A percentile compares a stretch with the other conserved stretches of the same genome.
Evolutionary conservation across 176 grass and related monocot genomes (phyloP).

Genomic region (Hyparrhenia diplandra): DNA sequence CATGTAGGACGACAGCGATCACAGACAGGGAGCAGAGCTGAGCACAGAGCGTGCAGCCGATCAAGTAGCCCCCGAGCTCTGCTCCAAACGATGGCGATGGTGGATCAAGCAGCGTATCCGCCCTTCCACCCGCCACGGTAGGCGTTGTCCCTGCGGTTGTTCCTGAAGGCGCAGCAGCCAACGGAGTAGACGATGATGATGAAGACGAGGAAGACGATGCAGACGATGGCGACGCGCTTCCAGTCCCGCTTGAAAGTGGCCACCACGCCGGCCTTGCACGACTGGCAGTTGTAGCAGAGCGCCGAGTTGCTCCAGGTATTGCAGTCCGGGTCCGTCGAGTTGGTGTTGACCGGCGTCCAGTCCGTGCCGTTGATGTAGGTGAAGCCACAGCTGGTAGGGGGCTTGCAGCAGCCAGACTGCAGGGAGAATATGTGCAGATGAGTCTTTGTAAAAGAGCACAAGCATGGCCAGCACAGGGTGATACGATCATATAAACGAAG

Average conservation of each 20-base stretch:
- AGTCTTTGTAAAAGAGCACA: neutral
- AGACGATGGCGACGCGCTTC: constrained; percentile 61
- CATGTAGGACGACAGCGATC: neutral
- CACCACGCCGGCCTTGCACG: constrained; percentile 79
- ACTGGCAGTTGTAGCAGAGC: constrained; percentile 70
- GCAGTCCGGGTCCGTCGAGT: constrained; percentile 52
- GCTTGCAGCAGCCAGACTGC: constrained; percentile 87
- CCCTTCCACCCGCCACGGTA: constrained; percentile 41
- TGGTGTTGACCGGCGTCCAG: neutral
- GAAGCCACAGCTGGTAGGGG: constrained; percentile 52
- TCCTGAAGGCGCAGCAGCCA: constrained; percentile 84
- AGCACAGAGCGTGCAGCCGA: no score
- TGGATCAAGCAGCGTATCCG: constrained; percentile 27
- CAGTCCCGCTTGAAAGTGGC: constrained; percentile 56
- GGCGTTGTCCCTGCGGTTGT: constrained; percentile 62
- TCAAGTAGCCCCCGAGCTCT: neutral
- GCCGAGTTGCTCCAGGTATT: constrained; percentile 21
- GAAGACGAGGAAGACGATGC: constrained; percentile 68
- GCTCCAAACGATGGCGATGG: neutral
- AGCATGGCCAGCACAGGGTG: no score
- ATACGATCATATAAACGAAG: no score
- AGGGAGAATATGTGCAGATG: neutral
- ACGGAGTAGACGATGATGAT: constrained; percentile 87
- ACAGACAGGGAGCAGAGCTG: neutral
- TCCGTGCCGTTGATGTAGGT: constrained; percentile 13